These are phyloP conservation scores for Rhododendron williamsianum DNA, from an alignment of 148 eudicot species.

Conservation along the genomic window DNA sequence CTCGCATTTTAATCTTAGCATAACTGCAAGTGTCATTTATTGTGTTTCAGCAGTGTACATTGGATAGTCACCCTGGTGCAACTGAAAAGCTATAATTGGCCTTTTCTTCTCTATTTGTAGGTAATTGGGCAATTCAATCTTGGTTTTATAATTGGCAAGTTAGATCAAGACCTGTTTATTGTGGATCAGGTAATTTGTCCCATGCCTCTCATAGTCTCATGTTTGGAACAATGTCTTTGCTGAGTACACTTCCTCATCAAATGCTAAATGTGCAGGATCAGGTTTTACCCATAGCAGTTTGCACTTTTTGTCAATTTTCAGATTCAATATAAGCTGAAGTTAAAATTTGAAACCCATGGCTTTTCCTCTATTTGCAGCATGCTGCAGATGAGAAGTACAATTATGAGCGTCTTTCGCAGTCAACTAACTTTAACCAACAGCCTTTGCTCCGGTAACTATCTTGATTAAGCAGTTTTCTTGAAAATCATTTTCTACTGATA, in stretches of 20 bases:
- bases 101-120: slow-evolving; percentile 23
- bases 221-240: background rate
- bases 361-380: slow-evolving; percentile 49
- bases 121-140: slow-evolving; percentile 95
- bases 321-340: background rate
- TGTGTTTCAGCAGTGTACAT: background rate
- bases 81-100: background rate
- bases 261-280: slow-evolving; percentile 2
- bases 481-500: background rate
- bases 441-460: slow-evolving; percentile 68
- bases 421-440: slow-evolving; percentile 84
- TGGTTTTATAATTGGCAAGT: slow-evolving; percentile 88
- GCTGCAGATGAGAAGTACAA: slow-evolving; percentile 99
- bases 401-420: slow-evolving; percentile 72
- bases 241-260: background rate
- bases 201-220: slow-evolving; percentile 1
- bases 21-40: background rate
- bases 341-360: background rate
- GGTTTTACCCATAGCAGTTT: background rate
- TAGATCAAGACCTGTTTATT: slow-evolving; percentile 81
- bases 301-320: background rate
- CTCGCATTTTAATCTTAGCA: background rate
- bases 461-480: background rate
- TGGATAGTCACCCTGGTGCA: background rate
- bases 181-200: slow-evolving; percentile 75